These are phyloP conservation scores for Leccinum pachyderme DNA, from an alignment of 1,284 basidiomycete genomes.

Conservation along the genomic window DNA sequence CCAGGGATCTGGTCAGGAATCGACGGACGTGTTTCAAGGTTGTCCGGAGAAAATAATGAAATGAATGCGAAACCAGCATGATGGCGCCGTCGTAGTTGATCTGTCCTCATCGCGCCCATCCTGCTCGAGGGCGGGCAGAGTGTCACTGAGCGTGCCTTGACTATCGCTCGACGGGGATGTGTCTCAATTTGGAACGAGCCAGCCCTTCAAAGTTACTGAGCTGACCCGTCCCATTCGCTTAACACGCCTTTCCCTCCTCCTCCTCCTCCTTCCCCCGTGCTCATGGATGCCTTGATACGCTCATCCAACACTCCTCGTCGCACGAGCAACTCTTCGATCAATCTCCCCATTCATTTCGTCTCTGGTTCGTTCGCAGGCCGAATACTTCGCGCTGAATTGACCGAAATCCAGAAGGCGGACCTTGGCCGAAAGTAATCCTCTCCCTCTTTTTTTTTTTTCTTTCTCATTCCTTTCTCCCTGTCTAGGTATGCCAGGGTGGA, in stretches of 20 bases:
- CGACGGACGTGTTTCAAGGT: background rate
- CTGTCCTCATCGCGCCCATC: background rate
- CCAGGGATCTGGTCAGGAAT: slow-evolving; percentile 24
- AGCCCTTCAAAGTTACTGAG: slow-evolving; percentile 5
- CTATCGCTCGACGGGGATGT: background rate
- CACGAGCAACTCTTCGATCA: slow-evolving; percentile 34
- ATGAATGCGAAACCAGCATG: background rate
- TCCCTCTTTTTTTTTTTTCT: background rate
- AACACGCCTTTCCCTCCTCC: slow-evolving; percentile 6
- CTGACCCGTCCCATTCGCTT: slow-evolving; percentile 8
- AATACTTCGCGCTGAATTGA: slow-evolving; percentile 56
- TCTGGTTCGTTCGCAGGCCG: slow-evolving; percentile 59
- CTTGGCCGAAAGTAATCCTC: slow-evolving; percentile 57
- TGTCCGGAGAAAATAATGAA: background rate
- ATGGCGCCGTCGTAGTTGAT: background rate
- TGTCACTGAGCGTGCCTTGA: background rate
- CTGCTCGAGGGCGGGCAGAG: background rate
- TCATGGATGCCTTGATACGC: slow-evolving; percentile 24
- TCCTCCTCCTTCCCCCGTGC: background rate
- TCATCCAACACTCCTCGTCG: slow-evolving; percentile 22
- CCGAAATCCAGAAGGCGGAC: slow-evolving; percentile 63
- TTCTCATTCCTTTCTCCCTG: background rate
- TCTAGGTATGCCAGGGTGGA: slow-evolving; percentile 58
- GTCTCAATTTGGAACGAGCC: slow-evolving; percentile 27
- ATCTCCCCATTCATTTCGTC: slow-evolving; percentile 49